Evolutionary conservation across 495 filamentous ascomycete genomes (phyloP), one percentile per base, ranked within the genome.

Genomic region (Chlorociboria aeruginascens): DNA sequence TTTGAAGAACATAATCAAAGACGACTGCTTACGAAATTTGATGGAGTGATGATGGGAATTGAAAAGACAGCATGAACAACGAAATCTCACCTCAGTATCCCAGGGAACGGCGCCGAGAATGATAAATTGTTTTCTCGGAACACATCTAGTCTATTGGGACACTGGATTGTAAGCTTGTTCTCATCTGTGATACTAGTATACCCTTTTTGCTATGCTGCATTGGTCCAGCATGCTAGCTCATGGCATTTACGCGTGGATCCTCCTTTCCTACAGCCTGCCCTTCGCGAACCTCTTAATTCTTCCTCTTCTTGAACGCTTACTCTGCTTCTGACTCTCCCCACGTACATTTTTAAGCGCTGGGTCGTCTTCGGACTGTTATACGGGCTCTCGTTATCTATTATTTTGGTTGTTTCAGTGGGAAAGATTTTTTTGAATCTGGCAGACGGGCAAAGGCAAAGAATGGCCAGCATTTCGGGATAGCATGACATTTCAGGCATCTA

Each of bases 61-160:
- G 1, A 2, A 25, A 25, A 25, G 20, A 25, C 20, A 25, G 1
- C 20, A 25, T 4, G 16, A 20, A 20, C 43, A 32, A 41, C 20
- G 14, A 46, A 31, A 37, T 29, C 11, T 13, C 13, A 7, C 35
- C 32, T 31, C 37, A 31, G 33, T 32, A 41, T n/a, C 32, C 20
- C 31, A 3, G 46, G 28, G 37, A 49, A 51, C 51, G 46, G 47
- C 34, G 39, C 48, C 20, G 32, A 52, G 30, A 55, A 59, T 57
- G 59, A 62, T 59, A 56, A 54, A 57, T 58, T 54, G 52, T 52
- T 33, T 14, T 43, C 50, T 52, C 46, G 43, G 52, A 38, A 58
- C 40, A 40, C 55, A 49, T 54, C 52, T 55, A 48, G 45, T 47
- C 48, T 48, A 45, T 46, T 48, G 20, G 11, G 8, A 20, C n/a